phyloP scores from a whole-genome alignment of 306 rosid genomes.

The Prunus davidiana region DNA sequence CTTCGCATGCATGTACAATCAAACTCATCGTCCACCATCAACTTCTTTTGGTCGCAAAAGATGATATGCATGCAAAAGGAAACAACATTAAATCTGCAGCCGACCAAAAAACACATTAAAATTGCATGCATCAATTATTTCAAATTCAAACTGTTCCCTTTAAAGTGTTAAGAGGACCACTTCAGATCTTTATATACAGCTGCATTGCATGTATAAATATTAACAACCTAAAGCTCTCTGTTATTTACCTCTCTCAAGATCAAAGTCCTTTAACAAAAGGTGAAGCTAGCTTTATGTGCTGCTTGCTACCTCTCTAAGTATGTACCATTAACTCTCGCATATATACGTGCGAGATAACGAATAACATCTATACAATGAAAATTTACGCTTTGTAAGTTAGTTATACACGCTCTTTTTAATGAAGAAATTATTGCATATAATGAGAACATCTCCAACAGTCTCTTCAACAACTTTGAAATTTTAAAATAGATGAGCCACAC shows the following conservation, averaged over 20 bases:
- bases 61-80: conserved; percentile 7
- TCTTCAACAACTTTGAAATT: too few species aligned
- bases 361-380: too few species aligned
- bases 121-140: conserved; percentile 1
- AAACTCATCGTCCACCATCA: conserved; percentile 15
- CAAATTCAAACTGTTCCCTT: not conserved
- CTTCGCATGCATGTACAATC: conserved; percentile 22
- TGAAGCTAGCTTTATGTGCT: not conserved
- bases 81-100: conserved; percentile 1
- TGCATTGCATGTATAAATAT: not conserved
- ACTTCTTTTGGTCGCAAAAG: not conserved
- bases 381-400: too few species aligned
- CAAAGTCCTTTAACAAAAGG: not conserved
- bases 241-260: not conserved
- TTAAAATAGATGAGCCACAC: too few species aligned
- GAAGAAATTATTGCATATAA: too few species aligned
- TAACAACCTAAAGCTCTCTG: not conserved
- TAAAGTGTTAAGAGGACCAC: conserved; percentile 4
- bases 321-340: too few species aligned
- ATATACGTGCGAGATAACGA: too few species aligned
- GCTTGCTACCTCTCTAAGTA: too few species aligned
- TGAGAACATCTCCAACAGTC: too few species aligned
- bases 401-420: too few species aligned
- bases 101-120: not conserved
- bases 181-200: not conserved